phyloP scores from a whole-genome alignment of 176 grass and related monocot species.

The Phoenix roebelenii region DNA sequence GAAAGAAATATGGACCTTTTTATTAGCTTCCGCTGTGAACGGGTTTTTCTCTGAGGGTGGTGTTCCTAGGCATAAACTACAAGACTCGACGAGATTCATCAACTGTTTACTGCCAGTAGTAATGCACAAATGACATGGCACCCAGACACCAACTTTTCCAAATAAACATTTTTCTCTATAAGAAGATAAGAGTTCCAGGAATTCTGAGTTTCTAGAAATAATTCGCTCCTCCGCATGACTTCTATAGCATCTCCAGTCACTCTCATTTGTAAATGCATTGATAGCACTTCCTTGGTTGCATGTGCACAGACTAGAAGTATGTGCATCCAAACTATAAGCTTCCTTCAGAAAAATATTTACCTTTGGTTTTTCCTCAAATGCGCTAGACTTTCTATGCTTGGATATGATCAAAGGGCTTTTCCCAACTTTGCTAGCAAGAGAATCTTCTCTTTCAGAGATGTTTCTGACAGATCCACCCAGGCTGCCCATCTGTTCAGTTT shows the following conservation, averaged over 20 bases:
- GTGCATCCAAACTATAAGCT: no score
- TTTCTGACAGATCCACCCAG: background rate
- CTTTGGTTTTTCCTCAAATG: no score
- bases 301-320: no score
- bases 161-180: slow-evolving; percentile 12
- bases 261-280: no score
- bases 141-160: slow-evolving; percentile 21
- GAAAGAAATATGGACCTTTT: slow-evolving; percentile 19
- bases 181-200: background rate
- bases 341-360: no score
- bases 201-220: background rate
- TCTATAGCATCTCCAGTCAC: no score
- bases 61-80: background rate
- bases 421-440: no score
- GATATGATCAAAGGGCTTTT: no score
- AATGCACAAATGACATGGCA: slow-evolving; percentile 26
- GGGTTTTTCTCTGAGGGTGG: no score
- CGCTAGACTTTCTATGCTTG: no score
- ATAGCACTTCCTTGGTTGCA: no score
- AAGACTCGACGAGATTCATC: slow-evolving; percentile 12
- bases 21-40: background rate
- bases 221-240: no score
- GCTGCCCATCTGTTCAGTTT: background rate
- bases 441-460: background rate
- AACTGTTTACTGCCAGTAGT: slow-evolving; percentile 17